Evolutionary conservation across 257 asterid species (phyloP).

Genomic region (Nicotiana benthamiana): DNA sequence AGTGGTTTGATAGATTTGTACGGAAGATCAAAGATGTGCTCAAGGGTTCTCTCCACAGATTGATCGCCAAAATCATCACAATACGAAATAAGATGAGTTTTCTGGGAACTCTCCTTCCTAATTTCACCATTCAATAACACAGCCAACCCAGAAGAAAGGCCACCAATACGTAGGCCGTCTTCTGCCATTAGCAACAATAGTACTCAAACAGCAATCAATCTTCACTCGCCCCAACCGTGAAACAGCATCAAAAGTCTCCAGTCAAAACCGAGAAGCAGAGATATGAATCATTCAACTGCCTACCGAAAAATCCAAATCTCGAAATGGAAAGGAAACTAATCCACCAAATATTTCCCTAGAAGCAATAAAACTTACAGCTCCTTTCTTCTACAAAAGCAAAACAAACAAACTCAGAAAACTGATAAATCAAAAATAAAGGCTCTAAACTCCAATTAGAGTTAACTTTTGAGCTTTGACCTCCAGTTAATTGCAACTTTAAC

Average conservation of each 20-base stretch:
- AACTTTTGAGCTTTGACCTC: not conserved
- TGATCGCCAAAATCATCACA: constrained; percentile 87
- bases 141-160: constrained; percentile 86
- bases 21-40: constrained; percentile 82
- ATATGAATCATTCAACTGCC: constrained; percentile 17
- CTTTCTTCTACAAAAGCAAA: not conserved
- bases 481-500: not conserved
- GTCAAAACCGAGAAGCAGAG: not conserved
- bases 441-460: not conserved
- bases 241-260: constrained; percentile 11
- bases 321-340: not conserved
- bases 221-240: constrained; percentile 8
- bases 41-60: constrained; percentile 83
- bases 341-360: not conserved
- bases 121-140: constrained; percentile 59
- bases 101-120: constrained; percentile 57
- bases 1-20: constrained; percentile 50
- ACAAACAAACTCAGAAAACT: not conserved
- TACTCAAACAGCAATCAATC: constrained; percentile 1
- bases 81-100: constrained; percentile 59
- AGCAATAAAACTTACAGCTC: not conserved
- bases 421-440: not conserved
- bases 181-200: constrained; percentile 60
- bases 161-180: constrained; percentile 64
- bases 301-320: constrained; percentile 25